These are phyloP conservation scores for Mycena galericulata DNA, from an alignment of 768 basidiomycete genomes.

Conservation along the genomic window DNA sequence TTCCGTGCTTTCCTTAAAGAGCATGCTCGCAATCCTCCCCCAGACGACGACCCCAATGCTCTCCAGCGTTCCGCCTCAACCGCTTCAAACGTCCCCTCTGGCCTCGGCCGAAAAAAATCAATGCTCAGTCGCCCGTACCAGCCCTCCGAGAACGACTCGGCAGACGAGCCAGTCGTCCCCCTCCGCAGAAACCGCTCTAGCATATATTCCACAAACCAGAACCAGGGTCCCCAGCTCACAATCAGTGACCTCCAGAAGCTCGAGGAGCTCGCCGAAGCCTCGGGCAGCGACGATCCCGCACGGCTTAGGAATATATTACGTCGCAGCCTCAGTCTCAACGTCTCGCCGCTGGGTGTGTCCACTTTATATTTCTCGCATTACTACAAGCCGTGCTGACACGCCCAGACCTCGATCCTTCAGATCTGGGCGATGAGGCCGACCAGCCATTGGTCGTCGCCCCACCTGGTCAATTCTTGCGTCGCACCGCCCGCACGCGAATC, in stretches of 20 bases:
- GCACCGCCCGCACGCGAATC: slow-evolving; percentile 95
- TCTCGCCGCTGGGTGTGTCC: slow-evolving; percentile 85
- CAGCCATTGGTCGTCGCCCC: slow-evolving; percentile 92
- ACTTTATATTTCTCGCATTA: slow-evolving; percentile 22
- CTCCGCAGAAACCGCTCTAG: slow-evolving; percentile 77
- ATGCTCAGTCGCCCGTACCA: slow-evolving; percentile 96
- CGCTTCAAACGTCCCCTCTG: slow-evolving; percentile 54
- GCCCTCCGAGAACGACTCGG: slow-evolving; percentile 84
- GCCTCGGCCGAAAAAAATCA: slow-evolving; percentile 86
- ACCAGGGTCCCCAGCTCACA: slow-evolving; percentile 87
- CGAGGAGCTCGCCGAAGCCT: slow-evolving; percentile 92
- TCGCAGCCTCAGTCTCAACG: slow-evolving; percentile 89
- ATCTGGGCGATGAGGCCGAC: slow-evolving; percentile 84
- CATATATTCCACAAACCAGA: slow-evolving; percentile 60
- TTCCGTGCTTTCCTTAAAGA: slow-evolving; percentile 96
- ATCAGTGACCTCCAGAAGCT: slow-evolving; percentile 95
- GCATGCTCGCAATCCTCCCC: slow-evolving; percentile 76
- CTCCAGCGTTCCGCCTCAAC: slow-evolving; percentile 59
- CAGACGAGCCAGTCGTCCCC: slow-evolving; percentile 72
- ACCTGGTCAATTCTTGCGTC: slow-evolving; percentile 89
- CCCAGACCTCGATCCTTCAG: slow-evolving; percentile 74
- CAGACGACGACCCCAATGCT: slow-evolving; percentile 56
- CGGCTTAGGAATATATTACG: slow-evolving; percentile 82
- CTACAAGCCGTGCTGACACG: slow-evolving; percentile 63
- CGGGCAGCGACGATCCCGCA: slow-evolving; percentile 83